Evolutionary conservation across 2,329 filamentous ascomycete species (phyloP).

Genomic region (Rhinocladiella similis): DNA sequence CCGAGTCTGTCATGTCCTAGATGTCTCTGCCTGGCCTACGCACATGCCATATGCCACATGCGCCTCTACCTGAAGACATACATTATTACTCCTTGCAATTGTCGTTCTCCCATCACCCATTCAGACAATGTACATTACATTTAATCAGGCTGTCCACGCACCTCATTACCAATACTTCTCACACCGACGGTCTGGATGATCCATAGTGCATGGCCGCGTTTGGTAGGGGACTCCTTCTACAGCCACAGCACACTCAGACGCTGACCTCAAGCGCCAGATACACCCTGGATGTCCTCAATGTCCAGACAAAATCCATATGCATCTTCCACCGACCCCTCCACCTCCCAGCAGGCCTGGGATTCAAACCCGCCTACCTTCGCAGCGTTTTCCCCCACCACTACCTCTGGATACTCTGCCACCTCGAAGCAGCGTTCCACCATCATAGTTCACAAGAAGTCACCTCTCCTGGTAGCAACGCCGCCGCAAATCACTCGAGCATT

Average conservation of each 20-base stretch:
- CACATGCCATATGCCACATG: slow-evolving; percentile 4
- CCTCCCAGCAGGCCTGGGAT: slow-evolving; percentile 39
- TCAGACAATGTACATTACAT: neutral
- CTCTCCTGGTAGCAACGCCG: slow-evolving; percentile 86
- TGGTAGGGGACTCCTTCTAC: slow-evolving; percentile 28
- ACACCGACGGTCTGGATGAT: slow-evolving; percentile 19
- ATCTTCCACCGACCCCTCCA: slow-evolving; percentile 40
- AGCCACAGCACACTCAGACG: neutral
- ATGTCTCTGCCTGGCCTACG: slow-evolving; percentile 4
- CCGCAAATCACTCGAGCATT: slow-evolving; percentile 91
- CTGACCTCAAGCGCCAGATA: slow-evolving; percentile 36
- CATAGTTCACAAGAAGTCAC: slow-evolving; percentile 94
- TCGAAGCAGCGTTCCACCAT: slow-evolving; percentile 84
- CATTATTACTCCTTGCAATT: neutral
- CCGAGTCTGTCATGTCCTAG: neutral
- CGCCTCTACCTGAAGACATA: neutral
- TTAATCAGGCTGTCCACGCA: slow-evolving; percentile 2
- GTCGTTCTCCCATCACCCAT: no score
- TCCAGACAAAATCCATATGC: slow-evolving; percentile 41
- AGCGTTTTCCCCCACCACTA: slow-evolving; percentile 81
- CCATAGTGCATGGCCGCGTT: slow-evolving; percentile 52
- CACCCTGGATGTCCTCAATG: slow-evolving; percentile 58
- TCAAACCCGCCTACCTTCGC: slow-evolving; percentile 73
- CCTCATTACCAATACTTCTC: slow-evolving; percentile 9
- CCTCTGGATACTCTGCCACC: slow-evolving; percentile 66